Evolutionary conservation across 805 yeast species (phyloP).

Genomic region (Candida schatavii): DNA sequence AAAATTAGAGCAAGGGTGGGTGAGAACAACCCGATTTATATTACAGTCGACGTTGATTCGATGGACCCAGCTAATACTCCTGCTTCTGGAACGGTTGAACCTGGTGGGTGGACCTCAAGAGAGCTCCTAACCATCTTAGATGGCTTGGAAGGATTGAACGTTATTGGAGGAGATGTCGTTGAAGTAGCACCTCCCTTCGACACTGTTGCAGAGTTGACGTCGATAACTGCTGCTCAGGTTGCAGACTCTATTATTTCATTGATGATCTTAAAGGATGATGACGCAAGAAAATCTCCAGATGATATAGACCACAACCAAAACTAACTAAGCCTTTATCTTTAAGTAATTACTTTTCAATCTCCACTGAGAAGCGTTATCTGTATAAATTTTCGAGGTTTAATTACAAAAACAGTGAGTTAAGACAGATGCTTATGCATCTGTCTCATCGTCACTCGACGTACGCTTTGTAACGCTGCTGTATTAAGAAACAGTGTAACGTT

Average conservation of each 20-base stretch:
- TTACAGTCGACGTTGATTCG: slow-evolving; percentile 26
- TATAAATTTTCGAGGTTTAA: too few species aligned
- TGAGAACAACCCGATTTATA: slow-evolving; percentile 25
- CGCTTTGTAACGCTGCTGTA: too few species aligned
- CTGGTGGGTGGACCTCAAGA: slow-evolving; percentile 25
- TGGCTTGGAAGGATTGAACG: slow-evolving; percentile 26
- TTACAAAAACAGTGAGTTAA: too few species aligned
- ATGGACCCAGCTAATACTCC: slow-evolving; percentile 28
- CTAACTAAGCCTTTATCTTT: too few species aligned
- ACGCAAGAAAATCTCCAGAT: not conserved
- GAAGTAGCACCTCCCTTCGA: slow-evolving; percentile 30
- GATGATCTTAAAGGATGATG: slow-evolving; percentile 16
- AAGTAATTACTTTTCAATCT: too few species aligned
- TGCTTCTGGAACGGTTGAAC: slow-evolving; percentile 28
- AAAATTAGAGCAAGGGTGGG: slow-evolving; percentile 10
- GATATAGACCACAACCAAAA: slow-evolving; percentile 12
- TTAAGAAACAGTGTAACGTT: too few species aligned
- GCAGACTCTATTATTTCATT: slow-evolving; percentile 21
- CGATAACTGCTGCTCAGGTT: slow-evolving; percentile 24
- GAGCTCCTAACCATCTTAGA: slow-evolving; percentile 24
- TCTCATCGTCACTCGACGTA: too few species aligned
- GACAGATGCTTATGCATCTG: too few species aligned
- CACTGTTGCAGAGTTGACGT: slow-evolving; percentile 23
- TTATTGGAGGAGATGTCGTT: slow-evolving; percentile 28
- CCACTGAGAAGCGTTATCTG: too few species aligned